Evolutionary conservation across 23 red algal genomes (phyloP), one percentile per base, ranked within the genome.

Genomic region (Cyanidioschyzon merolae): DNA sequence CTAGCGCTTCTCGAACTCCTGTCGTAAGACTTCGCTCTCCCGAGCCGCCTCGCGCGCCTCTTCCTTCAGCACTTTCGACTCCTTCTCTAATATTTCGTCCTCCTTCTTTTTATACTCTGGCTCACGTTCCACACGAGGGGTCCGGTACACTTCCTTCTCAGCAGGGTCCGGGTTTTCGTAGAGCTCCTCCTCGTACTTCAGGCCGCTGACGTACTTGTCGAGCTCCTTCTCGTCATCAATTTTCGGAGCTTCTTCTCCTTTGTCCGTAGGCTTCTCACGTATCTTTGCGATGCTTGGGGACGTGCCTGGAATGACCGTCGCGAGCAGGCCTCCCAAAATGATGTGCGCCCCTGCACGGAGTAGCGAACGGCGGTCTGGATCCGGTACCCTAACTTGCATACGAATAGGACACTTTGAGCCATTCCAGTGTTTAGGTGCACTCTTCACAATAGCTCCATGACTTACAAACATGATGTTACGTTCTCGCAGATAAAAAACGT

Each of bases 101-200:
- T 71, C 63, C 63, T 71, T 71, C 63, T 71, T 25, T 27, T 71
- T 35, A 32, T 71, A 71, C 3, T 71, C 63, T 3, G 63, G 63
- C 63, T 25, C n/a, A 7, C 30, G 7, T 32, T 71, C n/a, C 3
- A 32, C 63, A 3, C 30, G 12, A 3, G 7, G 7, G 63, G 63
- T 71, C n/a, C 63, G 63, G 29, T 71, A 71, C 16, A 71, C 29
- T 27, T 71, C 63, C 63, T 71, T 71, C 63, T 71, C 63, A 7
- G 63, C 63, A 25, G 63, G n/a, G 63, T 71, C 63, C 12, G 63
- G 63, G 63, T 71, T 71, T 7, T 25, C 63, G 63, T 71, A 71
- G 2, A 71, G 29, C 29, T 71, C 63, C 63, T 71, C 63, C 7
- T 71, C 63, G 63, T 71, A 71, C 63, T 71, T 71, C n/a, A 71